Evolutionary conservation across 2,329 filamentous ascomycete species (phyloP), one percentile per base, ranked within the genome.

Genomic region (Monosporascus ibericus): DNA sequence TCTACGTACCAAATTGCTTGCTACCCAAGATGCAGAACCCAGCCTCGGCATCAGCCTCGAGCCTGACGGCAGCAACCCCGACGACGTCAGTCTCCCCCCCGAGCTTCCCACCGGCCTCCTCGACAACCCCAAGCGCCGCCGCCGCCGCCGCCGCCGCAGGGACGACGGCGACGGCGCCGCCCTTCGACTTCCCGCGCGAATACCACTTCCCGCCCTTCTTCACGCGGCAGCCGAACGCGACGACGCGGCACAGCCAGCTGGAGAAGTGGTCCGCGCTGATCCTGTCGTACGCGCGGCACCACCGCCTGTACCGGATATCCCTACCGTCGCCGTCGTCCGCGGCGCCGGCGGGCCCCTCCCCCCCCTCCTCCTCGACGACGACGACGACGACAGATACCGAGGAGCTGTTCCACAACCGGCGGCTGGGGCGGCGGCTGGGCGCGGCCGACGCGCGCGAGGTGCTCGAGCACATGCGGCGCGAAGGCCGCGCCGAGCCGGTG

Each of bases 131-230:
- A 9, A 27, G 8, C 38, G 5, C 22, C 22, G 22, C 22, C 22
- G 22, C 22, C n/a, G n/a, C 7, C 39, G 14, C 57, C 18, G 39
- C 52, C 22, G 48, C 42, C 30, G 47, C 18, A 50, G 27, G n/a
- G 2, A 47, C 18, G 48, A 25, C 37, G 37, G 30, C 44, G 18
- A 22, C 38, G 46, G 24, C 25, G 9, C 24, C 49, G 9, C 34
- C 70, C 62, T 85, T 85, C 69, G 51, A 61, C 39, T 86, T 84
- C 69, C 83, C 83, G 4, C 77, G 75, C 60, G 80, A 83, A 68
- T 87, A 91, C 78, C 75, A 76, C 73, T 92, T 90, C 75, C 89
- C 89, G 0, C 86, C 89, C 65, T 92, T 94, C 84, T 94, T 88
- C 81, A 91, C 87, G 52, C 84, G 83, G 51, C 89, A 94, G 70